Evolutionary conservation across 2,329 filamentous ascomycete genomes (phyloP).

Genomic region (Ophiostoma fasciatum): DNA sequence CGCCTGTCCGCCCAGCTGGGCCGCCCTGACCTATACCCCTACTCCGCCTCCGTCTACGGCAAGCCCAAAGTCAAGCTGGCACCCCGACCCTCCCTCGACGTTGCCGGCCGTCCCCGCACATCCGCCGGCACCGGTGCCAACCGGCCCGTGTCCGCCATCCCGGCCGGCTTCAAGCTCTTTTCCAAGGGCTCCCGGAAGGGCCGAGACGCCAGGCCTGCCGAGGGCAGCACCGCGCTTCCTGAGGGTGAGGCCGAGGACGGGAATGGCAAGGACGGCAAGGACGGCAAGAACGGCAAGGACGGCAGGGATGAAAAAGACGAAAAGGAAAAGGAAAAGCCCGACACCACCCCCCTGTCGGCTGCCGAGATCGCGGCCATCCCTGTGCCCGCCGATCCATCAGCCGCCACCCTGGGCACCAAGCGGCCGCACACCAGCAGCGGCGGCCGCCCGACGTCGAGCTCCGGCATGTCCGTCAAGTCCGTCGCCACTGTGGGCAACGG

Average conservation of each 20-base stretch:
- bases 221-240: too few species aligned
- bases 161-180: constrained; percentile 61
- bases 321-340: background rate
- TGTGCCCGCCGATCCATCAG: constrained; percentile 21
- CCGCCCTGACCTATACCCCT: constrained; percentile 35
- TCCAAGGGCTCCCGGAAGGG: constrained; percentile 41
- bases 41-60: constrained; percentile 33
- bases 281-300: too few species aligned
- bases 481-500: constrained; percentile 17
- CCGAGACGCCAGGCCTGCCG: constrained; percentile 21
- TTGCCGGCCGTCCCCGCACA: constrained; percentile 44
- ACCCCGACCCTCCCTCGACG: constrained; percentile 63
- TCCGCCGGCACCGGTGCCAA: constrained; percentile 43
- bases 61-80: constrained; percentile 82
- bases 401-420: constrained; percentile 16
- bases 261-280: too few species aligned
- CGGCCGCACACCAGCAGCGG: constrained; percentile 22
- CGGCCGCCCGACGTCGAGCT: constrained; percentile 28
- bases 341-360: background rate
- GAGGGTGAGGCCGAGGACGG: too few species aligned
- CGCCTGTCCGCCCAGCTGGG: constrained; percentile 38
- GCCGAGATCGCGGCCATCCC: constrained; percentile 11
- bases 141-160: constrained; percentile 64
- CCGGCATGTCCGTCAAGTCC: constrained; percentile 28
- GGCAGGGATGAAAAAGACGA: too few species aligned